Evolutionary conservation across 2,329 filamentous ascomycete species (phyloP), one percentile per base, ranked within the genome.

Genomic region (Drechslerella stenobrocha): DNA sequence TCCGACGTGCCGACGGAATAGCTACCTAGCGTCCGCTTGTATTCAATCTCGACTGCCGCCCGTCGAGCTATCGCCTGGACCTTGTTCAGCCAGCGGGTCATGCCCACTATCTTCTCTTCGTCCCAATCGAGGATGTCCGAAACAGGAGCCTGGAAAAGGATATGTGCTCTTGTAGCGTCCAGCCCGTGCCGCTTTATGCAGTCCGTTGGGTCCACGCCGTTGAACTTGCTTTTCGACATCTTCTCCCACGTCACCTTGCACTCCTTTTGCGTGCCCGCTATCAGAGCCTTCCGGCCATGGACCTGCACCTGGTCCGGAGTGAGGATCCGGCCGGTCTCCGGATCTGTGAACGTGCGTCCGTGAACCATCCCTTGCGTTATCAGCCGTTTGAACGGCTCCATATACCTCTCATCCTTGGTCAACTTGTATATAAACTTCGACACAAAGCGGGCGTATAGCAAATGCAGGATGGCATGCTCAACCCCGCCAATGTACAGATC

Each of bases 141-240:
- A 11, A 95, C 87, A 0, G 90, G 89, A 0, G 90, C 90, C 72
- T 91, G 88, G 78, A 96, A 95, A 4, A 96, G 81, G 74, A 96
- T 88, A 75, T 96, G 90, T 2, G 89, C 89, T 58, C 90, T 81
- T 1, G 88, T 90, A 3, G 88, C 86, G 75, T 96, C 90, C 1
- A 90, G 88, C 20, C 90, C 90, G 72, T 93, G 87, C 71, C 83
- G 84, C 5, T 80, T 78, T 60, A 93, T 89, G 70, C 87, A 88
- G 0, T 79, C 80, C 0, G 83, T 84, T 0, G 90, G 90, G 74
- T 95, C 89, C 4, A 95, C 89, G 23, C 90, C 90, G 74, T 96
- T 96, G 78, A 93, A 81, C 76, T 96, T 96, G 73, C 89, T 95
- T 77, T 96, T 96, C 35, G 88, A 93, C 90, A 96, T 96, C 75